Base-by-base conservation (phyloP, 2,329 filamentous ascomycete genomes). In the Scytalidium lignicola region DNA sequence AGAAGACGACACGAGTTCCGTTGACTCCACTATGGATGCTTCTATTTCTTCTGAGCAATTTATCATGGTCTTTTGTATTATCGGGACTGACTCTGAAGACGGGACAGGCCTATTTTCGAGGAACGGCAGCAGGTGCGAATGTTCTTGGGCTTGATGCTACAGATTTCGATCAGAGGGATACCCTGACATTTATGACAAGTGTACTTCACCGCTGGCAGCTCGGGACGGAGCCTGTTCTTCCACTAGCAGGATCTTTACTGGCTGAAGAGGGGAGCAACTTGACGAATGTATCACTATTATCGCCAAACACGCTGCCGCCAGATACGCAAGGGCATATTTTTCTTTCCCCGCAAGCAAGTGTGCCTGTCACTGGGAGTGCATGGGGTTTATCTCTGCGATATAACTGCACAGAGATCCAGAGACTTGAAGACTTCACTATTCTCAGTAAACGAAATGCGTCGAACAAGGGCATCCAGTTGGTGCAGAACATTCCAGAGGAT, bases 361-460 rank as follows among this genome's bases (percentile, higher is more conserved):
- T 23, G 19, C 44, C 44, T 8, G 32, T 46, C 6, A 40, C 44
- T 13, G 44, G 44, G 12, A n/a, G 39, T 13, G 19, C 26, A 46
- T 46, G 44, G 44, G 44, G 44, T 15, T 40, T 46, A 40, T 12
- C 29, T 17, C 10, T 46, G 8, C 37, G 41, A 20, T 46, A 46
- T 41, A n/a, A 46, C 13, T 46, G 44, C 44, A 23, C 44, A 2
- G 26, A 23, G n/a, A 18, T 46, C 18, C 20, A 20, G 17, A 41
- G 18, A 17, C 20, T 15, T 23, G 37, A 32, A 10, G 32, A 46
- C 22, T 40, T 46, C 15, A 41, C 44, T 23, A 41, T 46, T 41
- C 32, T 46, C n/a, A 41, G 20, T 23, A 23, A 46, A 28, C 26
- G 26, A 28, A 28, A 28, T 13, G 26, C 26, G 26, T 28, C 26